These are phyloP conservation scores for Geranium brycei DNA, from an alignment of 345 rosid species.

Conservation along the genomic window DNA sequence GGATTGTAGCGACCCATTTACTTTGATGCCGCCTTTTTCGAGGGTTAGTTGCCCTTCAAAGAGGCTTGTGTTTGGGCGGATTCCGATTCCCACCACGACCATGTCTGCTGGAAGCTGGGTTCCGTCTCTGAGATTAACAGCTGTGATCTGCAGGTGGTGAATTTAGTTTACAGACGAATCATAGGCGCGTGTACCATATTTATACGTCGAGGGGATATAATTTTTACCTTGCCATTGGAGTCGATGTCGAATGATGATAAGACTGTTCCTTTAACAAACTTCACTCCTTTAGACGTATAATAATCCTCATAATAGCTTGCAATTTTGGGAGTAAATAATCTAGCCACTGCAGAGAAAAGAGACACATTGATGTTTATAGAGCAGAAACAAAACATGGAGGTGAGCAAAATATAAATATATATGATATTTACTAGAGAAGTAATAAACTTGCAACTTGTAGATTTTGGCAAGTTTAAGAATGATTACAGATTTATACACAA, in stretches of 20 bases:
- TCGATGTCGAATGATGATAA: constrained; percentile 66
- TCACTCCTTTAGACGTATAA: constrained; percentile 66
- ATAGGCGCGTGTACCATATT: too few species aligned
- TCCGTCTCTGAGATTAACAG: constrained; percentile 78
- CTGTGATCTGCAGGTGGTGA: constrained; percentile 43
- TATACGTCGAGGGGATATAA: too few species aligned
- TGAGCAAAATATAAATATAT: background rate
- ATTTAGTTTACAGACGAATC: too few species aligned
- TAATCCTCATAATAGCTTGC: constrained; percentile 66
- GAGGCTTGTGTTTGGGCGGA: constrained; percentile 84
- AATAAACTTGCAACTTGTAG: background rate
- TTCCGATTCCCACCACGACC: constrained; percentile 90
- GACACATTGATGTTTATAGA: background rate
- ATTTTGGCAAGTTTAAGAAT: background rate
- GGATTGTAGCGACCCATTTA: constrained; percentile 66
- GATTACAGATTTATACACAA: background rate
- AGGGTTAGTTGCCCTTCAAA: constrained; percentile 79
- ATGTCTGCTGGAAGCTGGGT: constrained; percentile 53
- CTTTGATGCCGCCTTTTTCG: constrained; percentile 93
- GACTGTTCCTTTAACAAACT: constrained; percentile 75
- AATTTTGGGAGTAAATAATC: constrained; percentile 78
- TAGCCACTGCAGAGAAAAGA: constrained; percentile 49
- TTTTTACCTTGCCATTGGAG: constrained; percentile 43
- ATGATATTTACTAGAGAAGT: background rate
- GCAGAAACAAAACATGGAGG: background rate